Percentiles rank a stretch among this genome's conserved stretches.
These are phyloP conservation scores for Thermothelomyces thermophilus DNA, from an alignment of 2,329 filamentous ascomycete species.

Conservation along the genomic window DNA sequence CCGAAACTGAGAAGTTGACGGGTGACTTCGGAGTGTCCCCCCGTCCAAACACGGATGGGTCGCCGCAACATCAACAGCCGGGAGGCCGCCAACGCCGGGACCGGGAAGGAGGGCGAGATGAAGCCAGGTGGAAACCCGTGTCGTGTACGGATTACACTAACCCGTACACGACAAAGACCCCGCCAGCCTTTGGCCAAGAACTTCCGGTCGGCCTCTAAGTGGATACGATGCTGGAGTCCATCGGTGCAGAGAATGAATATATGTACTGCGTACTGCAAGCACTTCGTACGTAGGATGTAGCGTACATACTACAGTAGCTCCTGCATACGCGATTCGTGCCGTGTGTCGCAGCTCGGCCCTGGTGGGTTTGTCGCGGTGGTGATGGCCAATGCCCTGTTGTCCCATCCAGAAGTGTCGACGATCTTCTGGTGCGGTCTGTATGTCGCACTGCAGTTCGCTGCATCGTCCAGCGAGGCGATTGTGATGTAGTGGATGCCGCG, in stretches of 20 bases:
- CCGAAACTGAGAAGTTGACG: not conserved
- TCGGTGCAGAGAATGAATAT: not conserved
- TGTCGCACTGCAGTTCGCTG: too few species aligned
- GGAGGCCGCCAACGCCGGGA: constrained; percentile 22
- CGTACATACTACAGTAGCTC: constrained; percentile 6
- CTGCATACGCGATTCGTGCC: not conserved
- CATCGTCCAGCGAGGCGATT: too few species aligned
- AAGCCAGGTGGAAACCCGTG: constrained; percentile 13
- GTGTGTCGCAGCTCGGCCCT: not conserved
- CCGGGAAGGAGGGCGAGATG: constrained; percentile 7
- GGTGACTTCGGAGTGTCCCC: constrained; percentile 4
- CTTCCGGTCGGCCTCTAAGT: constrained; percentile 4
- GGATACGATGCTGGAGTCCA: constrained; percentile 3
- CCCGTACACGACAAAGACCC: too few species aligned
- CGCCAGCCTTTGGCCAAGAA: constrained; percentile 9
- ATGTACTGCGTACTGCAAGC: too few species aligned
- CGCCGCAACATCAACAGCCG: constrained; percentile 13
- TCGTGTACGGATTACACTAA: too few species aligned
- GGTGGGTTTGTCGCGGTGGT: not conserved
- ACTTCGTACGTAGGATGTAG: too few species aligned
- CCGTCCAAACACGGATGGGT: constrained; percentile 1
- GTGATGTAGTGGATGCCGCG: too few species aligned
- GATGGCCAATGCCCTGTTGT: too few species aligned
- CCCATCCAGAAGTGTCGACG: too few species aligned
- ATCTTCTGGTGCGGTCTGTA: too few species aligned